Conservation (phyloP, 192 early-diverging fungal genomes). For the Rhizophagus prolifer region DNA sequence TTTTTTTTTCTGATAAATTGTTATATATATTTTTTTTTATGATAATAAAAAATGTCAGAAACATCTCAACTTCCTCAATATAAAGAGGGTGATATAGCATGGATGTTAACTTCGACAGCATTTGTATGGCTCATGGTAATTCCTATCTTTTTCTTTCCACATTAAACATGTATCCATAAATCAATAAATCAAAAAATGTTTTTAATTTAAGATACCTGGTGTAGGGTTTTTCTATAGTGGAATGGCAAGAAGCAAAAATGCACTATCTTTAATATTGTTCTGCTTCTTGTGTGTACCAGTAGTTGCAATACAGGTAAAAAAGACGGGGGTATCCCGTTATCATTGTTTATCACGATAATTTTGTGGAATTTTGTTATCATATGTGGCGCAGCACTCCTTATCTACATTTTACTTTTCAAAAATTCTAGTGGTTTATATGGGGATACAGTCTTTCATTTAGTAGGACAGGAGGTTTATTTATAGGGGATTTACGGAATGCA, state of each 20-base stretch:
- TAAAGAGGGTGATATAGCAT: background rate
- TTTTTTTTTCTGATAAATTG: background rate
- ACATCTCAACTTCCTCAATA: background rate
- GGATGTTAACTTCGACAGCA: background rate
- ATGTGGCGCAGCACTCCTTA: slow-evolving; percentile 31
- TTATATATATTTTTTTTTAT: background rate
- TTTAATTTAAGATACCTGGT: slow-evolving; percentile 46
- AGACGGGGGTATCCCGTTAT: slow-evolving; percentile 36
- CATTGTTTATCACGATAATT: slow-evolving; percentile 49
- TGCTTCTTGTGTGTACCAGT: slow-evolving; percentile 62
- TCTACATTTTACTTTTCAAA: slow-evolving; percentile 18
- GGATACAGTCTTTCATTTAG: slow-evolving; percentile 74
- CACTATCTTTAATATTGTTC: slow-evolving; percentile 61
- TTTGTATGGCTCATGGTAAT: background rate
- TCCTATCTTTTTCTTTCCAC: background rate
- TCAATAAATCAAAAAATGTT: background rate
- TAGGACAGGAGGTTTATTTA: slow-evolving; percentile 65
- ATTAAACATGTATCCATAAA: background rate
- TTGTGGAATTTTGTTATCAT: slow-evolving; percentile 25
- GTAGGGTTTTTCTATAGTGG: slow-evolving; percentile 69
- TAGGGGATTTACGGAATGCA: slow-evolving; percentile 66
- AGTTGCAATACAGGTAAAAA: slow-evolving; percentile 53
- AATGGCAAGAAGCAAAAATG: slow-evolving; percentile 65
- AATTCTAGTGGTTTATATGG: slow-evolving; percentile 75
- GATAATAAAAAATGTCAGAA: background rate